Evolutionary conservation across 2,329 filamentous ascomycete genomes (phyloP).

Genomic region (Colletotrichum orbiculare): DNA sequence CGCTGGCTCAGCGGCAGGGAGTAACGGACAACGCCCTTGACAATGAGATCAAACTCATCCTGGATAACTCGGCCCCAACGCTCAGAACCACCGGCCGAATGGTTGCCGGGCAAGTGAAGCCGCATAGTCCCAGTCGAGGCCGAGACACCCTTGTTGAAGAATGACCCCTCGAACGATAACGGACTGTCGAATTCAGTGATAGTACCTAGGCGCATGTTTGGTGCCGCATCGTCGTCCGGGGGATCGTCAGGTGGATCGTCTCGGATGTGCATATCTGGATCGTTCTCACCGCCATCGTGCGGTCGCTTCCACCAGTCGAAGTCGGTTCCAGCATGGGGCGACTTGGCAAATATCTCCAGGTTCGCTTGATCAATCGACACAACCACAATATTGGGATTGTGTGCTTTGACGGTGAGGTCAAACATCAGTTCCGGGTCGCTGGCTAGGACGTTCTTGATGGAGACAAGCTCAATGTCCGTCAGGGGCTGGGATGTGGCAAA

Average conservation of each 20-base stretch:
- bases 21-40: conserved; percentile 92
- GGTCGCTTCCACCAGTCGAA: conserved; percentile 68
- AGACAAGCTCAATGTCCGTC: conserved; percentile 79
- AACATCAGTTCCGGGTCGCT: conserved; percentile 96
- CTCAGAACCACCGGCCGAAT: conserved; percentile 84
- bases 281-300: conserved; percentile 37
- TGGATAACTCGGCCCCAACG: conserved; percentile 92
- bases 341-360: conserved; percentile 94
- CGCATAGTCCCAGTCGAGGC: conserved; percentile 86
- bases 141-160: conserved; percentile 79
- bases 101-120: conserved; percentile 85
- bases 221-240: conserved; percentile 73
- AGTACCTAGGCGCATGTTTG: conserved; percentile 92
- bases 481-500: conserved; percentile 92
- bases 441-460: conserved; percentile 89
- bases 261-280: conserved; percentile 38
- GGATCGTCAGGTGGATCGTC: conserved; percentile 62
- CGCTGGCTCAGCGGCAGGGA: conserved; percentile 71
- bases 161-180: conserved; percentile 88
- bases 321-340: conserved; percentile 82
- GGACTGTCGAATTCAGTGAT: conserved; percentile 89
- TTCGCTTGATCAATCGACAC: conserved; percentile 89
- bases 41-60: conserved; percentile 92
- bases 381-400: conserved; percentile 93
- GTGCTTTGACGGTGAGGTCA: conserved; percentile 85